phyloP scores from a whole-genome alignment of 352 stramenopile species.

The Pythium utonaiense region DNA sequence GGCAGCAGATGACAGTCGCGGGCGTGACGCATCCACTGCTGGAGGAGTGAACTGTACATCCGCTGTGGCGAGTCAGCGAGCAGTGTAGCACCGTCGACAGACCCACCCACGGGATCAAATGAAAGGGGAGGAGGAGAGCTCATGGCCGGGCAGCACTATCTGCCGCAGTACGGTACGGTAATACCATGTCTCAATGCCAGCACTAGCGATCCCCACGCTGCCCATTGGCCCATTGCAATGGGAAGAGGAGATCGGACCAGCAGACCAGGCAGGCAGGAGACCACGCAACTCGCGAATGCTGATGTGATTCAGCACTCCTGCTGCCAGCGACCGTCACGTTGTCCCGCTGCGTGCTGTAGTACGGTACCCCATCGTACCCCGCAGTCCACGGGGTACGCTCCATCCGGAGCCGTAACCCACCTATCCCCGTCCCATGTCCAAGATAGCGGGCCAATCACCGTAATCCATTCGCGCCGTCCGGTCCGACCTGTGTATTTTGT shows the following conservation, averaged over 20 bases:
- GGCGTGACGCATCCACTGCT: neutral
- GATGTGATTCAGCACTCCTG: too few relatives aligned
- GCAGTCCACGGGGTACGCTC: too few relatives aligned
- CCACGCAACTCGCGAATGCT: too few relatives aligned
- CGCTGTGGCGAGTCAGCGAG: too few relatives aligned
- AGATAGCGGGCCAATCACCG: neutral
- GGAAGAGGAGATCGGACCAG: neutral
- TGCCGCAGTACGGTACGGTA: too few relatives aligned
- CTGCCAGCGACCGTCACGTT: too few relatives aligned
- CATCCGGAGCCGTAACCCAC: too few relatives aligned
- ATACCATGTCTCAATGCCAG: too few relatives aligned
- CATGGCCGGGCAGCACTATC: too few relatives aligned
- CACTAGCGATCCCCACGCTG: too few relatives aligned
- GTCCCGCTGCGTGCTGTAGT: too few relatives aligned
- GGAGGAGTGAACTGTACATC: neutral
- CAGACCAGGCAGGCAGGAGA: constrained; percentile 1
- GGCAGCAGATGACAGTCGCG: neutral
- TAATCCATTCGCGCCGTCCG: constrained; percentile 8
- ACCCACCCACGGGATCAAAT: neutral
- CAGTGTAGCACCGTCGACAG: too few relatives aligned
- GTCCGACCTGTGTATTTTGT: neutral
- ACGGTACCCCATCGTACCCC: neutral
- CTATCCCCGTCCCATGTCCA: neutral
- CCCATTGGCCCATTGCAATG: neutral
- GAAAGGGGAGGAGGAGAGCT: neutral